These are phyloP conservation scores for Gastrolobium villosum DNA, from an alignment of 306 rosid species.

Conservation along the genomic window DNA sequence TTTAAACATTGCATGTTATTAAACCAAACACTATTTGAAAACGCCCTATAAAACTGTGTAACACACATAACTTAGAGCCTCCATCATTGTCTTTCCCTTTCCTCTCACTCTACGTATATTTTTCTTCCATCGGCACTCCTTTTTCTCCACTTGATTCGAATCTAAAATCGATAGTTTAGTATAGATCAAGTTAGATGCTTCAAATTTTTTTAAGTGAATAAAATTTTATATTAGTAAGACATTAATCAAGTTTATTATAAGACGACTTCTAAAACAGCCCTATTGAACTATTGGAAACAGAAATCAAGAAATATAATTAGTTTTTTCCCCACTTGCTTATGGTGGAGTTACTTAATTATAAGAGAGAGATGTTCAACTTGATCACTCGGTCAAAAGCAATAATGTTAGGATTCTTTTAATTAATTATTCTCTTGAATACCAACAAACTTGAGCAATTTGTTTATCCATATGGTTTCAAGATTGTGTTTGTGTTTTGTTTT, in stretches of 20 bases:
- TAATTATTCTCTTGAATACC: slow-evolving; percentile 47
- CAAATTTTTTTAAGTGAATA: background rate
- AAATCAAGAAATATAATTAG: slow-evolving; percentile 44
- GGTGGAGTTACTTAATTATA: slow-evolving; percentile 46
- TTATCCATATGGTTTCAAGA: slow-evolving; percentile 38
- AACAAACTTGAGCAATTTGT: slow-evolving; percentile 38
- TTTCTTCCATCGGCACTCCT: slow-evolving; percentile 3
- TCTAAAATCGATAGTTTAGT: slow-evolving; percentile 26
- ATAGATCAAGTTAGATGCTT: slow-evolving; percentile 35
- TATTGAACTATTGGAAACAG: slow-evolving; percentile 42
- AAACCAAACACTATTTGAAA: background rate
- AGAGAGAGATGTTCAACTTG: slow-evolving; percentile 41
- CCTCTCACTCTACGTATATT: background rate
- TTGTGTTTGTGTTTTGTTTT: slow-evolving; percentile 33
- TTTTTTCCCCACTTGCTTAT: slow-evolving; percentile 48
- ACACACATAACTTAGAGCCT: slow-evolving; percentile 17
- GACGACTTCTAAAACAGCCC: slow-evolving; percentile 3
- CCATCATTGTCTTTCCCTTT: slow-evolving; percentile 4
- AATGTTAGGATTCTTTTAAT: slow-evolving; percentile 49
- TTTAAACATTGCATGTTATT: background rate
- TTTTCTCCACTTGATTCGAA: slow-evolving; percentile 25
- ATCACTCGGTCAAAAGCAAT: slow-evolving; percentile 55
- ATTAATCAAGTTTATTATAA: slow-evolving; percentile 22
- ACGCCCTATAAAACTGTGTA: background rate
- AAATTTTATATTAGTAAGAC: background rate